Conservation (phyloP, 1,284 basidiomycete species). For the Irpex sp. region DNA sequence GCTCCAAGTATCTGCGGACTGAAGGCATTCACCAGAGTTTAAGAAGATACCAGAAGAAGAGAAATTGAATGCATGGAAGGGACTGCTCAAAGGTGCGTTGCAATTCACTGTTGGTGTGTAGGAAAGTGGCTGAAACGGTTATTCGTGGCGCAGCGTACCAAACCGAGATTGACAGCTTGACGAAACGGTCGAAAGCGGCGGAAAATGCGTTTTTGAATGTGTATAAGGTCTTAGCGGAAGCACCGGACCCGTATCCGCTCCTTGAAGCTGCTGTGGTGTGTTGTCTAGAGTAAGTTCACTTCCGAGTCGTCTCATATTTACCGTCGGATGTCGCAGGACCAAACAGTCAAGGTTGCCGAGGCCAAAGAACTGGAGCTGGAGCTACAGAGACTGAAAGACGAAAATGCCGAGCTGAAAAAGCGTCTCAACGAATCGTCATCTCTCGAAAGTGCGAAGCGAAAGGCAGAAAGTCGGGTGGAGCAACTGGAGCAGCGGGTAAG, state of each 20-base stretch:
- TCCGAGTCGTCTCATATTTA: neutral
- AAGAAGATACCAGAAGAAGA: conserved; percentile 88
- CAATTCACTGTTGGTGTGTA: conserved; percentile 1
- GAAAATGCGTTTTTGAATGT: conserved; percentile 94
- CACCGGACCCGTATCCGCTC: conserved; percentile 94
- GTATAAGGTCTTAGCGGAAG: conserved; percentile 92
- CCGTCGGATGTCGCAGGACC: conserved; percentile 56
- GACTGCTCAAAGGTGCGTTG: conserved; percentile 73
- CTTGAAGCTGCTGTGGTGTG: conserved; percentile 89
- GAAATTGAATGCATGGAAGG: conserved; percentile 83
- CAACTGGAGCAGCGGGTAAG: conserved; percentile 81
- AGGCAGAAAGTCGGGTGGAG: conserved; percentile 69
- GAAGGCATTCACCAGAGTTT: conserved; percentile 62
- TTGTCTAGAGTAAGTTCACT: conserved; percentile 7
- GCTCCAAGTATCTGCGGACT: neutral
- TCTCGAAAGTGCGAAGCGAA: conserved; percentile 73
- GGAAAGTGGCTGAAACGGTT: conserved; percentile 3
- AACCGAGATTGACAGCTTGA: conserved; percentile 92
- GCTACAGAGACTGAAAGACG: conserved; percentile 66
- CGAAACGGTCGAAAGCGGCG: conserved; percentile 85
- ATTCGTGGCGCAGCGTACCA: conserved; percentile 74
- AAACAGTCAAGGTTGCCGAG: conserved; percentile 85
- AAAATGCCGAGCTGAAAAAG: conserved; percentile 77
- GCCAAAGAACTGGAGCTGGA: conserved; percentile 74
- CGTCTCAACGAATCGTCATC: conserved; percentile 63